Percentiles rank a stretch among this genome's conserved stretches.
These are phyloP conservation scores for Coniosporium apollinis DNA, from an alignment of 495 filamentous ascomycete genomes.

Conservation along the genomic window DNA sequence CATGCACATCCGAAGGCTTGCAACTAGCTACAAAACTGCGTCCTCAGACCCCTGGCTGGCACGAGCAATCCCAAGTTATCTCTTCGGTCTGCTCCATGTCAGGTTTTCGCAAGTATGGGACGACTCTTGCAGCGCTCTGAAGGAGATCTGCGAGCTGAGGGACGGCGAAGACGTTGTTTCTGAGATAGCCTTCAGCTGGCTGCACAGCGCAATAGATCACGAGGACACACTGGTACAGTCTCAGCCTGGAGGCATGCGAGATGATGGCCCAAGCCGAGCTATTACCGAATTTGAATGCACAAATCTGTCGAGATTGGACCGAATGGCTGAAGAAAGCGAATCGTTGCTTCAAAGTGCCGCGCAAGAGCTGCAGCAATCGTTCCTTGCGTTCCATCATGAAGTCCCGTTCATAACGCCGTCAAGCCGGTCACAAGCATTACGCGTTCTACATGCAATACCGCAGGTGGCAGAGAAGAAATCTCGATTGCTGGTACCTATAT, in stretches of 20 bases:
- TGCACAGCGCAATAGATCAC: constrained; percentile 34
- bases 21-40: constrained; percentile 38
- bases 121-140: constrained; percentile 56
- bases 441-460: constrained; percentile 57
- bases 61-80: constrained; percentile 58
- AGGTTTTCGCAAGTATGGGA: constrained; percentile 73
- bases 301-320: constrained; percentile 45
- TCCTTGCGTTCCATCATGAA: constrained; percentile 33
- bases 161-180: constrained; percentile 57
- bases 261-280: neutral
- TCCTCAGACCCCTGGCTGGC: constrained; percentile 44
- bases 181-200: constrained; percentile 62
- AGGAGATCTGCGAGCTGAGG: constrained; percentile 52
- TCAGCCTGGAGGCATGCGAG: too few species aligned
- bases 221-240: neutral
- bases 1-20: constrained; percentile 71
- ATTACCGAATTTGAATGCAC: constrained; percentile 64
- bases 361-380: constrained; percentile 29
- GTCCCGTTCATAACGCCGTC: constrained; percentile 15
- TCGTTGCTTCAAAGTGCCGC: constrained; percentile 25
- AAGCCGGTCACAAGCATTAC: constrained; percentile 53
- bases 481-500: constrained; percentile 64
- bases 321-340: constrained; percentile 24
- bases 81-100: constrained; percentile 78
- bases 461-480: constrained; percentile 70